Evolutionary conservation across 768 basidiomycete genomes (phyloP).

Genomic region (Auriscalpium orientale): DNA sequence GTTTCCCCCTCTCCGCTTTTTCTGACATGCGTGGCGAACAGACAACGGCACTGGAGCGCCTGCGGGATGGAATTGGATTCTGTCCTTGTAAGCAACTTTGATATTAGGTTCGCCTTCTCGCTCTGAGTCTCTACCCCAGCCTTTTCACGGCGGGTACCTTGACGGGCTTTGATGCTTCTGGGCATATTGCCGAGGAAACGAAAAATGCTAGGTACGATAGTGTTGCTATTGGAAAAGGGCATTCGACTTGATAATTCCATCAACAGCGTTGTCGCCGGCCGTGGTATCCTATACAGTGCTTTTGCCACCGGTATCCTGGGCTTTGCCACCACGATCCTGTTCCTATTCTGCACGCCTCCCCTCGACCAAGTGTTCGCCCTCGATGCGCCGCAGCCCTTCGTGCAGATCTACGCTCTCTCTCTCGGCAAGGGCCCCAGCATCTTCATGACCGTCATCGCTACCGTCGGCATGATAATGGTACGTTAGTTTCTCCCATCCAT

Average conservation of each 20-base stretch:
- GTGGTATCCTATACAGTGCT: slow-evolving; percentile 74
- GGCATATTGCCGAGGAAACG: slow-evolving; percentile 27
- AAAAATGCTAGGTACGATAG: slow-evolving; percentile 23
- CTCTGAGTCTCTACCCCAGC: slow-evolving; percentile 30
- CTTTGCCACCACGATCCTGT: slow-evolving; percentile 70
- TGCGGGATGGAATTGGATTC: slow-evolving; percentile 85
- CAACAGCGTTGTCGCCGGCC: slow-evolving; percentile 63
- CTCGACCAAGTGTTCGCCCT: slow-evolving; percentile 68
- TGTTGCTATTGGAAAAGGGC: not conserved
- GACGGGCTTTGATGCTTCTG: slow-evolving; percentile 71
- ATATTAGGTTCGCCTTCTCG: not conserved
- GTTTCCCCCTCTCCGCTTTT: not conserved
- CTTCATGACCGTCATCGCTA: slow-evolving; percentile 83
- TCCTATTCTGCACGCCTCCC: slow-evolving; percentile 80
- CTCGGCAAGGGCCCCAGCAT: slow-evolving; percentile 72
- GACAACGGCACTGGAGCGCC: slow-evolving; percentile 88
- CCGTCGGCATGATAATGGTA: slow-evolving; percentile 79
- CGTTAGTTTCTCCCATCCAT: slow-evolving; percentile 15
- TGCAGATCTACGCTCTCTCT: slow-evolving; percentile 78
- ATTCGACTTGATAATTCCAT: not conserved
- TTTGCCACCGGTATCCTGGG: slow-evolving; percentile 75
- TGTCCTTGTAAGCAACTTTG: slow-evolving; percentile 58
- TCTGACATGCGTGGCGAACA: slow-evolving; percentile 20
- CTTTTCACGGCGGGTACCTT: slow-evolving; percentile 82
- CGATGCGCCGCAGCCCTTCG: slow-evolving; percentile 85